Evolutionary conservation across 306 rosid genomes (phyloP).

Genomic region (Trichosanthes truncata): DNA sequence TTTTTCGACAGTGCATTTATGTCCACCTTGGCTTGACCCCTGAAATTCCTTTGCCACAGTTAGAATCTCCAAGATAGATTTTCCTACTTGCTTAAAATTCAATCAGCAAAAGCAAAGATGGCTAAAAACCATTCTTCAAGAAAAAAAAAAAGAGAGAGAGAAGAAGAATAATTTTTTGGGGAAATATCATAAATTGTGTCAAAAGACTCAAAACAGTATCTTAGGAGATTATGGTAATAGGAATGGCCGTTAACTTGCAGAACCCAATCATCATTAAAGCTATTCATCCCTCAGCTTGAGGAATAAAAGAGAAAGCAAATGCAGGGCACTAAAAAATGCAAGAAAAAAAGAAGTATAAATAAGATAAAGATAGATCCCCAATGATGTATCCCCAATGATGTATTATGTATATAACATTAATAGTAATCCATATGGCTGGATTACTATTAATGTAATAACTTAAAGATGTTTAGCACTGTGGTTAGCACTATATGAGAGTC

Average conservation of each 20-base stretch:
- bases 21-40: slow-evolving; percentile 39
- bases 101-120: background rate
- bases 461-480: too few relatives aligned
- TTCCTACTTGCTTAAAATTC: background rate
- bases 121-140: background rate
- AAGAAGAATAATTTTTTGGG: background rate
- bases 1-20: slow-evolving; percentile 32
- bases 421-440: background rate
- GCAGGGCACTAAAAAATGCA: background rate
- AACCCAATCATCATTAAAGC: background rate
- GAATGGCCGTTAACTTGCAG: background rate
- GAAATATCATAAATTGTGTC: background rate
- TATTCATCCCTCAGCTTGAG: background rate
- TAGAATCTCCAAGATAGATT: background rate
- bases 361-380: background rate
- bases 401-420: background rate
- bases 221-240: background rate
- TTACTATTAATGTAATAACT: too few relatives aligned
- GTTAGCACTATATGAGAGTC: too few relatives aligned
- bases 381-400: background rate
- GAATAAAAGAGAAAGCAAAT: background rate
- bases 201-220: background rate
- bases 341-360: background rate
- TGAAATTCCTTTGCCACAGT: slow-evolving; percentile 21
- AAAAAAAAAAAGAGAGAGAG: background rate